Evolutionary conservation across 805 yeast species (phyloP).

Genomic region (Wickerhamomyces sydowiorum): DNA sequence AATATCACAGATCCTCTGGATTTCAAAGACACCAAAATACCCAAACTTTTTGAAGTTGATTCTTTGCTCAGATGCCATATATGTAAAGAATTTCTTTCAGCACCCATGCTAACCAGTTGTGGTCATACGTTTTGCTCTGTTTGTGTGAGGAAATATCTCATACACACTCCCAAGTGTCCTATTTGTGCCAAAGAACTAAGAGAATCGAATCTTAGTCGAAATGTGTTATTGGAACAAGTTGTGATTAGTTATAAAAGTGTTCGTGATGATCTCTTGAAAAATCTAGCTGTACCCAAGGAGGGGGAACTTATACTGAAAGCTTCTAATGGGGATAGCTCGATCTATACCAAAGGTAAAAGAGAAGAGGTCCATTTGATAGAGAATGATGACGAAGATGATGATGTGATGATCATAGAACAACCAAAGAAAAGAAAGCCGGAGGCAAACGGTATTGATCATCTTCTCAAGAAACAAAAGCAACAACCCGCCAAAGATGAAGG

Average conservation of each 20-base stretch:
- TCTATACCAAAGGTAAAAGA: too few species aligned
- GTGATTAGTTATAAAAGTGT: slow-evolving; percentile 43
- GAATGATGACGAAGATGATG: slow-evolving; percentile 24
- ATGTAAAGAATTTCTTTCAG: slow-evolving; percentile 74
- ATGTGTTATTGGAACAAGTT: slow-evolving; percentile 66
- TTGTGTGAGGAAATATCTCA: slow-evolving; percentile 71
- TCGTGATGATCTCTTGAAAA: slow-evolving; percentile 34
- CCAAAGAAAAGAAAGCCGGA: slow-evolving; percentile 16
- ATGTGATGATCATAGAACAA: slow-evolving; percentile 24
- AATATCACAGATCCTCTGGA: slow-evolving; percentile 64
- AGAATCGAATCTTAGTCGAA: slow-evolving; percentile 65
- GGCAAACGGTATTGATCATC: slow-evolving; percentile 10
- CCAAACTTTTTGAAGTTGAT: slow-evolving; percentile 57
- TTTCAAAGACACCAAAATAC: slow-evolving; percentile 51
- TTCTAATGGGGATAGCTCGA: neutral
- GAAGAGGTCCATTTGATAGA: slow-evolving; percentile 22
- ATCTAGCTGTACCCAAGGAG: slow-evolving; percentile 12
- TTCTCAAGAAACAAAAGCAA: slow-evolving; percentile 14
- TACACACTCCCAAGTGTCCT: slow-evolving; percentile 64
- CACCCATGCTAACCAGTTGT: slow-evolving; percentile 82
- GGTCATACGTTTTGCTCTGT: slow-evolving; percentile 86
- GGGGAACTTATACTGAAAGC: neutral
- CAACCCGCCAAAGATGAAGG: slow-evolving; percentile 27
- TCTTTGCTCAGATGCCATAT: slow-evolving; percentile 75
- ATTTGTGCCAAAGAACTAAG: slow-evolving; percentile 65